A percentile compares a stretch with the other conserved stretches of the same genome.
Conservation (phyloP, 1,284 basidiomycete species). For the Erythrobasidium hasegawianum region DNA sequence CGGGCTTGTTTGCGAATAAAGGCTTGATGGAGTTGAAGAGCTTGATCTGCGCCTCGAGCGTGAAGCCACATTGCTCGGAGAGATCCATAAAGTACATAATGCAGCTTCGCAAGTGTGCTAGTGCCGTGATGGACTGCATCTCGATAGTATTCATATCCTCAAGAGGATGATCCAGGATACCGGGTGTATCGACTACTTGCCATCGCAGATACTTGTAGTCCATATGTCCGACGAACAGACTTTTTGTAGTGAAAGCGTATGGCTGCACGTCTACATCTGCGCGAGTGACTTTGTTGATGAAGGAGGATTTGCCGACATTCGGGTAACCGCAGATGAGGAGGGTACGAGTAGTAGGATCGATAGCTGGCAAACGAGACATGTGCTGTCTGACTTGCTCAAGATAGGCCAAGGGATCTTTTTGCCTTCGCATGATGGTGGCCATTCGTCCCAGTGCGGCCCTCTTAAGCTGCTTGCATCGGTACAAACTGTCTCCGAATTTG, state of each 20-base stretch:
- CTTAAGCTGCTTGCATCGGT: conserved; percentile 95
- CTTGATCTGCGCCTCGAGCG: conserved; percentile 89
- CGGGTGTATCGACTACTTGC: conserved; percentile 73
- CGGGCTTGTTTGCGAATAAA: conserved; percentile 85
- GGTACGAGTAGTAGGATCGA: conserved; percentile 94
- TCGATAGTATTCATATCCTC: conserved; percentile 99
- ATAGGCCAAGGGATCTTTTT: conserved; percentile 94
- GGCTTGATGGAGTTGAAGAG: conserved; percentile 98
- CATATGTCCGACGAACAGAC: conserved; percentile 90
- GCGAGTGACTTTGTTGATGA: conserved; percentile 96
- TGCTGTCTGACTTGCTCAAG: conserved; percentile 96
- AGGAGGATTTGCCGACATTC: conserved; percentile 96
- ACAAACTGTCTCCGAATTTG: conserved; percentile 93
- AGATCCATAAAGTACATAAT: conserved; percentile 96
- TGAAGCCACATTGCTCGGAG: conserved; percentile 92
- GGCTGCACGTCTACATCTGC: conserved; percentile 97
- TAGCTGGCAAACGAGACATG: conserved; percentile 89
- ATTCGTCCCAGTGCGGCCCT: conserved; percentile 66
- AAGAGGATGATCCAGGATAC: conserved; percentile 62
- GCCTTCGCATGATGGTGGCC: conserved; percentile 94
- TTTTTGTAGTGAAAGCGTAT: conserved; percentile 96
- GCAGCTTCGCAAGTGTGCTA: conserved; percentile 87
- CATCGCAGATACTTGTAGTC: conserved; percentile 96
- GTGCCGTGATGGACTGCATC: conserved; percentile 96
- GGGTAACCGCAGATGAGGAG: conserved; percentile 94